phyloP scores from a whole-genome alignment of 208 protist genomes.

The Crithidia thermophila region DNA sequence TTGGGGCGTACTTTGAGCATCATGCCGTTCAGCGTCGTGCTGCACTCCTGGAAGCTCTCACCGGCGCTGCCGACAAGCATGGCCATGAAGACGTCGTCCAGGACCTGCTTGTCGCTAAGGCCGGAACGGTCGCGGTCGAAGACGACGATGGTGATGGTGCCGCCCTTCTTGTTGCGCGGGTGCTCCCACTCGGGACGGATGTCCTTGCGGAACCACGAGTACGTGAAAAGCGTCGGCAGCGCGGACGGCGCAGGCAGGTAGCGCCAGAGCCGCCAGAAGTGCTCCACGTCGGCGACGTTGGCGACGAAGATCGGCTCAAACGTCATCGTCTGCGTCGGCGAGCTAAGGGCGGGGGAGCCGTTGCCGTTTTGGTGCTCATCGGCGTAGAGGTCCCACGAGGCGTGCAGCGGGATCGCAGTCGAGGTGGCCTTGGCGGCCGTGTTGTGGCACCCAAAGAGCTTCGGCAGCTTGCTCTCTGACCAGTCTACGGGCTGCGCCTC shows the following conservation, averaged over 20 bases:
- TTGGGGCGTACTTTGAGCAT: constrained; percentile 86
- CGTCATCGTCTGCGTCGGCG: constrained; percentile 16
- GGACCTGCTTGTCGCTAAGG: constrained; percentile 69
- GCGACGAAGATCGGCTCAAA: constrained; percentile 78
- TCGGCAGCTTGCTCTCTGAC: constrained; percentile 54
- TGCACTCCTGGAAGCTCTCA: constrained; percentile 75
- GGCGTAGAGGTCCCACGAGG: constrained; percentile 80
- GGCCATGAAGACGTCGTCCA: constrained; percentile 88
- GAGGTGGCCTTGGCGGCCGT: constrained; percentile 54
- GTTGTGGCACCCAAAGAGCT: constrained; percentile 66
- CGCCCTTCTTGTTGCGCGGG: constrained; percentile 83
- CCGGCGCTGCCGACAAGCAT: constrained; percentile 68
- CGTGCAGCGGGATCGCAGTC: constrained; percentile 59
- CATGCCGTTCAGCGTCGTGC: constrained; percentile 76
- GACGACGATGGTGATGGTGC: constrained; percentile 79
- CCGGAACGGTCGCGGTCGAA: constrained; percentile 82
- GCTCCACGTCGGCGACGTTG: constrained; percentile 72
- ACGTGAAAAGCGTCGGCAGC: constrained; percentile 68
- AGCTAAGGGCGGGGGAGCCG: constrained; percentile 21
- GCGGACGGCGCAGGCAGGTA: constrained; percentile 70
- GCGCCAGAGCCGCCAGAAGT: constrained; percentile 85
- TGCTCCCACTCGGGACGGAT: constrained; percentile 89
- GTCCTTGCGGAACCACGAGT: constrained; percentile 87
- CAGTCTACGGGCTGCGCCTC: constrained; percentile 43
- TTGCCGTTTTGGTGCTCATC: constrained; percentile 64